Evolutionary conservation across 768 basidiomycete genomes (phyloP).

Genomic region (Agrocybe praecox): DNA sequence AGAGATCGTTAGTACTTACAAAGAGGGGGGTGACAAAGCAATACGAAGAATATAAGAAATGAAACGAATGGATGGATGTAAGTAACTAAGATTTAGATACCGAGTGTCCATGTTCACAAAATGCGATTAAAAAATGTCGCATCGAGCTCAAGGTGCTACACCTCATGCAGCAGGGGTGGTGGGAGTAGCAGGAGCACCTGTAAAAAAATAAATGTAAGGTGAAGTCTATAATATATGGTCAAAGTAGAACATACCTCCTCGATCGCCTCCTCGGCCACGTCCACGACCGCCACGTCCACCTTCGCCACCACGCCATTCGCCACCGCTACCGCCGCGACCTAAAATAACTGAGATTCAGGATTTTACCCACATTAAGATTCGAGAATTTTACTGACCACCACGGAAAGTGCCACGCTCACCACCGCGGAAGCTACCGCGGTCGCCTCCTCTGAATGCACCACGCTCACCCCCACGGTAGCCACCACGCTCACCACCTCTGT

Average conservation of each 20-base stretch:
- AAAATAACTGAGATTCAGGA: background rate
- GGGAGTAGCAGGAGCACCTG: conserved; percentile 15
- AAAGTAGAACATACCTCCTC: conserved; percentile 20
- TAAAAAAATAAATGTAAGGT: background rate
- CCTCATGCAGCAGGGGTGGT: conserved; percentile 14
- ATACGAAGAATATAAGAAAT: conserved; percentile 1
- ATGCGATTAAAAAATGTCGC: background rate
- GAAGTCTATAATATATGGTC: background rate
- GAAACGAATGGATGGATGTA: conserved; percentile 10
- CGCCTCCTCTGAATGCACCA: no score
- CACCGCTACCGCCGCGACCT: no score
- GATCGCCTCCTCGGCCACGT: conserved; percentile 36
- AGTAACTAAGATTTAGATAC: conserved; percentile 9
- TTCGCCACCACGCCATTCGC: conserved; percentile 52
- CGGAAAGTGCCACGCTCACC: conserved; percentile 25
- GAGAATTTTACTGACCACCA: conserved; percentile 13
- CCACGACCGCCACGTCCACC: conserved; percentile 47
- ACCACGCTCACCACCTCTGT: conserved; percentile 27
- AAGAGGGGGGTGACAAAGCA: conserved; percentile 10
- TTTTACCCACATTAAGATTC: background rate
- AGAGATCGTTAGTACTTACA: conserved; percentile 18
- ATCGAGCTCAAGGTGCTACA: background rate
- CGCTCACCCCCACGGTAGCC: no score
- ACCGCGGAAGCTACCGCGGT: no score
- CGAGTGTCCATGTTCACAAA: conserved; percentile 1